Percentiles rank a stretch among this genome's conserved stretches.
Conservation (phyloP, 805 yeast species). For the Cyberlindnera veronae region DNA sequence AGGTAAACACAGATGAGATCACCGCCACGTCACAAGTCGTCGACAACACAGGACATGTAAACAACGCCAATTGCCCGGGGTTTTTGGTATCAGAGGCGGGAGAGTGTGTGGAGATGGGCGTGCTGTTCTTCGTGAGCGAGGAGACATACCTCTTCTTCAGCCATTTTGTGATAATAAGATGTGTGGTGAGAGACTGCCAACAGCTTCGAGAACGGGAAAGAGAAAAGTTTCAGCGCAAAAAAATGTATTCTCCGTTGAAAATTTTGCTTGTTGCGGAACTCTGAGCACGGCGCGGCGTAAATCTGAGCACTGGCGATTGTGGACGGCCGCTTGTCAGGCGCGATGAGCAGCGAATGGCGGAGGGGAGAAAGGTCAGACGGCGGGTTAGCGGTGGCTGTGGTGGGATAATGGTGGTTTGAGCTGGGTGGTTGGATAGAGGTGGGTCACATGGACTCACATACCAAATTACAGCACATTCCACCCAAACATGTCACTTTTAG, state of each 20-base stretch:
- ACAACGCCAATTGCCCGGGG: background rate
- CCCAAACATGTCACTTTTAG: no score
- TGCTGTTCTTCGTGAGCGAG: no score
- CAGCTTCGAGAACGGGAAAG: background rate
- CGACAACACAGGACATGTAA: no score
- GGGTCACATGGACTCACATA: no score
- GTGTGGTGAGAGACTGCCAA: background rate
- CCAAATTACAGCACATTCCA: no score
- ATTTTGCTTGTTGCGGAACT: slow-evolving; percentile 6
- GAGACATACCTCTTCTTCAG: slow-evolving; percentile 30
- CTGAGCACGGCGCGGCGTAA: slow-evolving; percentile 8
- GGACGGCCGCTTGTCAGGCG: background rate
- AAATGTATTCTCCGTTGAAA: slow-evolving; percentile 3
- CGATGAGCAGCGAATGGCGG: slow-evolving; percentile 1
- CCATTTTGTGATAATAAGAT: slow-evolving; percentile 21
- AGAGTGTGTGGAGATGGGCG: background rate
- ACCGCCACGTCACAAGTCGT: background rate
- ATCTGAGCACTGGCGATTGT: background rate
- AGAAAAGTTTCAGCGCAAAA: slow-evolving; percentile 6
- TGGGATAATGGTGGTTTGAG: no score
- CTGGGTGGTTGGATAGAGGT: no score
- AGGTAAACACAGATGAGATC: background rate
- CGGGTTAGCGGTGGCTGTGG: background rate
- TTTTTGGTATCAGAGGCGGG: background rate
- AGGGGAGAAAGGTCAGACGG: slow-evolving; percentile 1